phyloP scores from a whole-genome alignment of 768 basidiomycete species.

The Hygrophorus pudorinus region DNA sequence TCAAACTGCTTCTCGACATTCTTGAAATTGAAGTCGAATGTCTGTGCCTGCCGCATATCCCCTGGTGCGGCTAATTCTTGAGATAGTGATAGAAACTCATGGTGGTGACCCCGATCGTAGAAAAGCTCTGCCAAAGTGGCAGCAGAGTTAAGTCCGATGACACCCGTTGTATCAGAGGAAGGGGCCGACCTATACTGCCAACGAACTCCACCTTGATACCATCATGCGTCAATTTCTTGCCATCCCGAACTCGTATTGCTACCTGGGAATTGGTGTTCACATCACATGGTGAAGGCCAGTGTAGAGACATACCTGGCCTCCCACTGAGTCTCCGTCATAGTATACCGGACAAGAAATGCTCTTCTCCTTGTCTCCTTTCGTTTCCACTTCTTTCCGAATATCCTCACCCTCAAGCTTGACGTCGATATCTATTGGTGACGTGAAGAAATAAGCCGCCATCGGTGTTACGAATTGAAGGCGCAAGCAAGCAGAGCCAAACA shows the following conservation, averaged over 20 bases:
- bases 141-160: conserved; percentile 3
- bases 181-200: conserved; percentile 76
- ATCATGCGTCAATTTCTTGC: conserved; percentile 90
- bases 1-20: conserved; percentile 99
- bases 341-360: conserved; percentile 81
- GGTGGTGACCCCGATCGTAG: conserved; percentile 96
- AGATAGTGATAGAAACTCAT: conserved; percentile 92
- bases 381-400: conserved; percentile 77
- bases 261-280: conserved; percentile 37
- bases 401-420: conserved; percentile 85
- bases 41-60: conserved; percentile 93
- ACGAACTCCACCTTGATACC: conserved; percentile 98
- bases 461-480: not conserved
- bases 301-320: conserved; percentile 54
- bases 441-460: conserved; percentile 90
- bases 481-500: no score
- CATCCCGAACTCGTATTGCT: conserved; percentile 82
- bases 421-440: conserved; percentile 85
- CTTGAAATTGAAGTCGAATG: conserved; percentile 96
- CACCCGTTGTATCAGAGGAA: not conserved
- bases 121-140: conserved; percentile 54
- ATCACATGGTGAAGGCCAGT: conserved; percentile 1
- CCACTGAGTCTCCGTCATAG: conserved; percentile 90
- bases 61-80: conserved; percentile 95
- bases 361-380: conserved; percentile 85